Conservation (phyloP, 2,329 filamentous ascomycete species). For the Cyphellophora europaea region DNA sequence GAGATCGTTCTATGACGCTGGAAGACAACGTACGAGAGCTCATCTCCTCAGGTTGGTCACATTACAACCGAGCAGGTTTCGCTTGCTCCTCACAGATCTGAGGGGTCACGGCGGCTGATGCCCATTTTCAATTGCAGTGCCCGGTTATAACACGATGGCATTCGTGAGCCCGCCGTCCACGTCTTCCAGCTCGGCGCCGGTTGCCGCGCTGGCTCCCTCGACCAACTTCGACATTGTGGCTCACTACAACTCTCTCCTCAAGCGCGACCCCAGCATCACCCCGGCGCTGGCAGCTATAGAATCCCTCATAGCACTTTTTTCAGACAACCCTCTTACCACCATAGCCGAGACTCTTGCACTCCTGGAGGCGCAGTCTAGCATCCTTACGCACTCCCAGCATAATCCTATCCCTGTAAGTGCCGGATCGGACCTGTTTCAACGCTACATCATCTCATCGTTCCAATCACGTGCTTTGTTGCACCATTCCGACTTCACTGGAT, state of each 20-base stretch:
- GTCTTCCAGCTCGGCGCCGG: background rate
- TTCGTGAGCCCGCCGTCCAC: background rate
- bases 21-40: too few species aligned
- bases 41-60: too few species aligned
- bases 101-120: too few species aligned
- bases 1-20: too few species aligned
- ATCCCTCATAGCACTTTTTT: constrained; percentile 77
- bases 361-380: constrained; percentile 65
- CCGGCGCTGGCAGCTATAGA: constrained; percentile 95
- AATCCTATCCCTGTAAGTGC: constrained; percentile 90
- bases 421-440: constrained; percentile 89
- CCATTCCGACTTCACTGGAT: constrained; percentile 69
- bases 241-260: constrained; percentile 55
- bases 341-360: constrained; percentile 90
- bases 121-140: too few species aligned
- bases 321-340: constrained; percentile 69
- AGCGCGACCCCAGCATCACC: constrained; percentile 70
- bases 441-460: constrained; percentile 73
- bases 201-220: constrained; percentile 1
- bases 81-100: too few species aligned
- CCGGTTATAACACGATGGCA: too few species aligned
- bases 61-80: too few species aligned
- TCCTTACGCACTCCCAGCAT: constrained; percentile 66
- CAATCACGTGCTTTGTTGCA: constrained; percentile 34
- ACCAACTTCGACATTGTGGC: constrained; percentile 45